Conservation (phyloP, 192 early-diverging fungal species). For the Podila epigama region DNA sequence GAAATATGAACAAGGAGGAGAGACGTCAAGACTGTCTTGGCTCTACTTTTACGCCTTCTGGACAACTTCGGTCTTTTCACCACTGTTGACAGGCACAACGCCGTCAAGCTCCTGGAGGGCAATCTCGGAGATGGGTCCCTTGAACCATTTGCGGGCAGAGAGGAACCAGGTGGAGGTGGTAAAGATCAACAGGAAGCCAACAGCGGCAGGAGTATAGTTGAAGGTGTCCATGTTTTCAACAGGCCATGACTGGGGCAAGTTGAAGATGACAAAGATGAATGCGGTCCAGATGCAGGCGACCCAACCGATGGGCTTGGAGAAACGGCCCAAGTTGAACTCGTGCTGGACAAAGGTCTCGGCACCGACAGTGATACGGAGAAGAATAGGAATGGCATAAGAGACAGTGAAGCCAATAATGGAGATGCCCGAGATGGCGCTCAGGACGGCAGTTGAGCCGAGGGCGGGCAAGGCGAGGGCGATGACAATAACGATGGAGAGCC, state of each 20-base stretch:
- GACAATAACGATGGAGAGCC: constrained; percentile 37
- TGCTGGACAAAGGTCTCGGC: constrained; percentile 48
- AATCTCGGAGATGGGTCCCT: constrained; percentile 49
- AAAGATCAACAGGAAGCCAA: constrained; percentile 49
- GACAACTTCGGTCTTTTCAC: constrained; percentile 3
- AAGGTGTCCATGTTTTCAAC: constrained; percentile 39
- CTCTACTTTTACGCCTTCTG: constrained; percentile 3
- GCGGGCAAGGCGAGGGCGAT: constrained; percentile 49
- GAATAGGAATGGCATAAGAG: constrained; percentile 51
- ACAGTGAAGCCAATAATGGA: constrained; percentile 50
- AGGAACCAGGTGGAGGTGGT: constrained; percentile 48
- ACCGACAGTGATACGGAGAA: constrained; percentile 48
- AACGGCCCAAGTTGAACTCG: constrained; percentile 52
- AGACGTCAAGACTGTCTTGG: neutral
- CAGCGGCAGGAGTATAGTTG: constrained; percentile 51
- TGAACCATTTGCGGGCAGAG: constrained; percentile 48
- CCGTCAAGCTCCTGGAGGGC: constrained; percentile 37
- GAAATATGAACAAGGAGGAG: neutral
- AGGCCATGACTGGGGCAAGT: constrained; percentile 50
- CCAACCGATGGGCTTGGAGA: constrained; percentile 43
- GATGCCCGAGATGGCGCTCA: constrained; percentile 52
- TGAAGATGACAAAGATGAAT: constrained; percentile 53
- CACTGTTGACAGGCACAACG: neutral
- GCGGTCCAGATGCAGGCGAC: constrained; percentile 52
- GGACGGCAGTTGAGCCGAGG: constrained; percentile 46